Percentiles rank a stretch among this genome's conserved stretches.
Conservation (phyloP, 139 green algal species). For the Tetraselmis striata region DNA sequence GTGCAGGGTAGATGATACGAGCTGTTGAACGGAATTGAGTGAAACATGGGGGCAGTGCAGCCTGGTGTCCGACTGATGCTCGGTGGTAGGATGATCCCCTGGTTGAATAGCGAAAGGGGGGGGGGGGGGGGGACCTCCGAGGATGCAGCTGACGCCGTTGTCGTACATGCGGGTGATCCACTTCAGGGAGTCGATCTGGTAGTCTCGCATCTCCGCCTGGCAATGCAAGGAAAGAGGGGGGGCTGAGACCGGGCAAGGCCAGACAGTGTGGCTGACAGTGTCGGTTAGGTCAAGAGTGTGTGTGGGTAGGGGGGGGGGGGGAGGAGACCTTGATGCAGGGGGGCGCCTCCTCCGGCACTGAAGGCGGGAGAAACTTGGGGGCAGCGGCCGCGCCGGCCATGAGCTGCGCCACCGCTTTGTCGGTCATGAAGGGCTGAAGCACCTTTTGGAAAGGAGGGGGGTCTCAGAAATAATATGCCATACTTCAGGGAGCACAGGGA, state of each 20-base stretch:
- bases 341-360: background rate
- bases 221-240: background rate
- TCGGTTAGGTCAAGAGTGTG: too few relatives aligned
- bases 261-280: too few relatives aligned
- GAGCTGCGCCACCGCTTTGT: slow-evolving; percentile 11
- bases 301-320: background rate
- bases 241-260: background rate
- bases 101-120: too few relatives aligned
- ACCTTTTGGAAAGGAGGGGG: too few relatives aligned
- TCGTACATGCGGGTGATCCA: slow-evolving; percentile 45
- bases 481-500: too few relatives aligned
- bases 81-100: too few relatives aligned
- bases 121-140: too few relatives aligned
- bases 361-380: background rate
- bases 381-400: slow-evolving; percentile 17
- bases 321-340: background rate
- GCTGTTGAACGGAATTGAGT: too few relatives aligned
- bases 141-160: slow-evolving; percentile 48
- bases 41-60: too few relatives aligned
- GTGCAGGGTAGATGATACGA: too few relatives aligned
- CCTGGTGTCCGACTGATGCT: too few relatives aligned
- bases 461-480: too few relatives aligned
- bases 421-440: slow-evolving; percentile 40
- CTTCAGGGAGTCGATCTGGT: slow-evolving; percentile 56
- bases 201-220: slow-evolving; percentile 53